Percentiles rank a stretch among this genome's conserved stretches.
Evolutionary conservation across 2,329 filamentous ascomycete genomes (phyloP).

Genomic region (Didymellaceae sp.): DNA sequence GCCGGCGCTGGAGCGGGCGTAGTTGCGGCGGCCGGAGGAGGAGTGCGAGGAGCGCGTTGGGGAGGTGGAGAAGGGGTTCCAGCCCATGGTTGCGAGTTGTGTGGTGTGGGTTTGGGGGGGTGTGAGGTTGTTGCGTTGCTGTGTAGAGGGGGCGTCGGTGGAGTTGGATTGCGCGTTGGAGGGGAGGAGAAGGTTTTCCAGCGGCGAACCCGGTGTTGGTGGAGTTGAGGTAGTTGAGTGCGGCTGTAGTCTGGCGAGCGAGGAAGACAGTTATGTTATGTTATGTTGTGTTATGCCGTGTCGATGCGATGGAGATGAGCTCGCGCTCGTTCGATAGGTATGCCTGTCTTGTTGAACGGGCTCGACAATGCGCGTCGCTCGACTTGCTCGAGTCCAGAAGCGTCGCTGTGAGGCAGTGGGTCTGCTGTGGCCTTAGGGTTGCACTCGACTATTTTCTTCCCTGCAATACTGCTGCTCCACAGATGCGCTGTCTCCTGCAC

Average conservation of each 20-base stretch:
- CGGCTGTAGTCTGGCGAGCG: conserved; percentile 4
- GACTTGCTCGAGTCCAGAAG: not conserved
- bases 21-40: conserved; percentile 21
- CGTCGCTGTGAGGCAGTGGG: not conserved
- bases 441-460: not conserved
- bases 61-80: conserved; percentile 44
- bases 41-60: conserved; percentile 28
- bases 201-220: too few species aligned
- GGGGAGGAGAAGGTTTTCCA: too few species aligned
- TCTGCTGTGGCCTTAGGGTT: not conserved
- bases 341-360: not conserved
- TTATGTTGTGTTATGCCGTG: too few species aligned
- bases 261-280: conserved; percentile 13
- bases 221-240: too few species aligned
- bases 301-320: too few species aligned
- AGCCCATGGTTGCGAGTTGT: conserved; percentile 37
- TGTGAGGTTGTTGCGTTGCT: conserved; percentile 14
- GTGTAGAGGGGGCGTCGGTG: conserved; percentile 4
- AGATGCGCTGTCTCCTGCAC: not conserved
- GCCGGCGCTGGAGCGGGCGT: conserved; percentile 37
- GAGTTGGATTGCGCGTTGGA: not conserved
- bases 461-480: not conserved
- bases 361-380: not conserved
- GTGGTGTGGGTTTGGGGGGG: conserved; percentile 5
- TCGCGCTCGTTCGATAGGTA: too few species aligned